Evolutionary conservation across 202 grass and related monocot genomes (phyloP).

Genomic region (Schoenoplectus tabernaemontani): DNA sequence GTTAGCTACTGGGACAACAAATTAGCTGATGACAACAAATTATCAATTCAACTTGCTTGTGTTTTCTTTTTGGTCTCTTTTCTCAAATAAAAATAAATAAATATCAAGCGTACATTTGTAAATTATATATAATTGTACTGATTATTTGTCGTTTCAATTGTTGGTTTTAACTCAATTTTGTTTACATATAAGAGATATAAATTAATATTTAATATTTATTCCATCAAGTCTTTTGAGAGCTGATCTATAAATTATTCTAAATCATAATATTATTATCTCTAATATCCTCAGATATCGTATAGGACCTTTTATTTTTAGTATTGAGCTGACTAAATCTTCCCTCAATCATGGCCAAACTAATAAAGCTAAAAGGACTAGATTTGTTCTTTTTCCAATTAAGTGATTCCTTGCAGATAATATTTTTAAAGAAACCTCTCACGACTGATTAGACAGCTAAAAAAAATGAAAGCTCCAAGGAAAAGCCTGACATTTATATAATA

Average conservation of each 20-base stretch:
- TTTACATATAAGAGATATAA: neutral
- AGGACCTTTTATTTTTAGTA: too few species aligned
- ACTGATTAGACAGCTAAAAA: neutral
- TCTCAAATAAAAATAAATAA: neutral
- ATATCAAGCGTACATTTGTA: neutral
- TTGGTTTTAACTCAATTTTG: neutral
- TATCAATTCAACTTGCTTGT: neutral
- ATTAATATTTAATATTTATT: neutral
- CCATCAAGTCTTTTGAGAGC: neutral
- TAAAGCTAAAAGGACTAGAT: neutral
- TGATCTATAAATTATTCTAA: too few species aligned
- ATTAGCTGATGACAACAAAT: neutral
- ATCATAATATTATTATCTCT: too few species aligned
- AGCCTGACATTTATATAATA: neutral
- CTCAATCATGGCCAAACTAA: neutral
- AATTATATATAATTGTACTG: neutral
- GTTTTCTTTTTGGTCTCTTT: neutral
- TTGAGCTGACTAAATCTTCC: neutral
- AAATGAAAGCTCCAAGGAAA: neutral
- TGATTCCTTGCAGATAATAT: neutral
- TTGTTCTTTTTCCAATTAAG: neutral
- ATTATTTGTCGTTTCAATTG: neutral
- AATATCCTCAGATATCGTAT: too few species aligned
- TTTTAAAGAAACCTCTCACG: neutral
- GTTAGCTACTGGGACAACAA: neutral